phyloP scores from a whole-genome alignment of 768 basidiomycete species.

The Sarcodon aspratus region DNA sequence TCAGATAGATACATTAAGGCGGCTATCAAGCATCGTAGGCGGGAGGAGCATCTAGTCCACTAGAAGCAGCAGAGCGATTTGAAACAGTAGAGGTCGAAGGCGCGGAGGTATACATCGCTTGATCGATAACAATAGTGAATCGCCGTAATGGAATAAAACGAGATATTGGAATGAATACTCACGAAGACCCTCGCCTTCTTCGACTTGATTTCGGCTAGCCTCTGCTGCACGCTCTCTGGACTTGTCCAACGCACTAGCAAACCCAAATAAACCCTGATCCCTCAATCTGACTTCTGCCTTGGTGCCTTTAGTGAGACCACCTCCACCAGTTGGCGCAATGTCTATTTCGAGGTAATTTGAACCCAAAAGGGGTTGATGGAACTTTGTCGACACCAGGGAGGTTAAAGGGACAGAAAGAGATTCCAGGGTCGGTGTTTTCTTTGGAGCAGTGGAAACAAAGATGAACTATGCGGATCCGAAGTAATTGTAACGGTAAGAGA shows the following conservation, averaged over 20 bases:
- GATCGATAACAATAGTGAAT: too few species aligned
- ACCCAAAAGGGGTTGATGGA: conserved; percentile 67
- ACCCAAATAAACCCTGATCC: conserved; percentile 61
- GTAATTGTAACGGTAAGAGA: neutral
- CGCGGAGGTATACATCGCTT: too few species aligned
- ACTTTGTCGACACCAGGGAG: conserved; percentile 55
- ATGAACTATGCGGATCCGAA: conserved; percentile 38
- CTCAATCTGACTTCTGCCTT: conserved; percentile 57
- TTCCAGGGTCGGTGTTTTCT: conserved; percentile 19
- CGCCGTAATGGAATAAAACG: too few species aligned
- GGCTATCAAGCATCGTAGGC: too few species aligned
- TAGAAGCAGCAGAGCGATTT: too few species aligned
- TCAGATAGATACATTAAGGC: too few species aligned
- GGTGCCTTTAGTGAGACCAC: conserved; percentile 57
- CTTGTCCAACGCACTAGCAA: conserved; percentile 65
- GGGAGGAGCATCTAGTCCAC: too few species aligned
- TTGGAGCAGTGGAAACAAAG: conserved; percentile 24
- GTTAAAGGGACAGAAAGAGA: conserved; percentile 46
- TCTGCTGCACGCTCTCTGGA: conserved; percentile 56
- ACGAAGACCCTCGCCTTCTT: conserved; percentile 52
- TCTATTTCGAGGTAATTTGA: conserved; percentile 58
- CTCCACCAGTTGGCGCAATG: conserved; percentile 52
- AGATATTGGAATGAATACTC: conserved; percentile 24
- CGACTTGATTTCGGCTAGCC: conserved; percentile 57
- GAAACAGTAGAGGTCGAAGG: too few species aligned